phyloP scores from a whole-genome alignment of 2,329 filamentous ascomycete genomes.

The Paecilomyces variotii region DNA sequence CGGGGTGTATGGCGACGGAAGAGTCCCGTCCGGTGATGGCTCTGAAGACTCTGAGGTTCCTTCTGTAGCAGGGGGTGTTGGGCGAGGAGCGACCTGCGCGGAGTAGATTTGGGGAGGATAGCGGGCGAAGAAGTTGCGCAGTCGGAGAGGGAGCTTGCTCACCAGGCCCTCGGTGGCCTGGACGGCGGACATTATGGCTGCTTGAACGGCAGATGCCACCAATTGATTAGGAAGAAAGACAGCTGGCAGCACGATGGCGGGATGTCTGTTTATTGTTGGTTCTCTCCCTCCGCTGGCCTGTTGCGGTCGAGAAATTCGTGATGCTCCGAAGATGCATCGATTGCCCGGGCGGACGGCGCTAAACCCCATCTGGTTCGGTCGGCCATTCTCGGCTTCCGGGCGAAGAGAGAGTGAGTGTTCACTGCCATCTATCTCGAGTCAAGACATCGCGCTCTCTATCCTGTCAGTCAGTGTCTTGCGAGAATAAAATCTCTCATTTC shows the following conservation, averaged over 20 bases:
- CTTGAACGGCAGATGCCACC: background rate
- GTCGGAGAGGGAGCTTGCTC: slow-evolving; percentile 57
- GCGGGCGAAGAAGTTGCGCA: slow-evolving; percentile 80
- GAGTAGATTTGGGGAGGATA: slow-evolving; percentile 63
- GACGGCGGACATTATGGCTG: slow-evolving; percentile 11
- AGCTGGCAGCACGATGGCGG: background rate
- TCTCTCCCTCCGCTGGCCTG: background rate
- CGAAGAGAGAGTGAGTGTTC: background rate
- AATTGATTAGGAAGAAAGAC: background rate
- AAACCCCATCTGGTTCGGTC: slow-evolving; percentile 12
- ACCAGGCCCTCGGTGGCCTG: slow-evolving; percentile 11
- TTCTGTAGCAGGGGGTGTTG: slow-evolving; percentile 16
- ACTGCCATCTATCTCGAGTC: background rate
- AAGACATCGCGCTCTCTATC: background rate
- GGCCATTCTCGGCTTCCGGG: slow-evolving; percentile 3
- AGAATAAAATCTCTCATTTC: slow-evolving; percentile 3
- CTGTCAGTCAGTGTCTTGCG: background rate
- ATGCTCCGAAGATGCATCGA: background rate
- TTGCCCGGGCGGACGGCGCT: slow-evolving; percentile 8
- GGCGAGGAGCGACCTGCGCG: slow-evolving; percentile 23
- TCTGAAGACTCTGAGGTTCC: slow-evolving; percentile 37
- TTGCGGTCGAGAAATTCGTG: background rate
- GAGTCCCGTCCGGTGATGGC: slow-evolving; percentile 23
- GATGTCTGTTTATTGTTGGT: background rate
- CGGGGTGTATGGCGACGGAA: slow-evolving; percentile 32